These are phyloP conservation scores for Letharia columbiana DNA, from an alignment of 495 filamentous ascomycete genomes.

Conservation along the genomic window DNA sequence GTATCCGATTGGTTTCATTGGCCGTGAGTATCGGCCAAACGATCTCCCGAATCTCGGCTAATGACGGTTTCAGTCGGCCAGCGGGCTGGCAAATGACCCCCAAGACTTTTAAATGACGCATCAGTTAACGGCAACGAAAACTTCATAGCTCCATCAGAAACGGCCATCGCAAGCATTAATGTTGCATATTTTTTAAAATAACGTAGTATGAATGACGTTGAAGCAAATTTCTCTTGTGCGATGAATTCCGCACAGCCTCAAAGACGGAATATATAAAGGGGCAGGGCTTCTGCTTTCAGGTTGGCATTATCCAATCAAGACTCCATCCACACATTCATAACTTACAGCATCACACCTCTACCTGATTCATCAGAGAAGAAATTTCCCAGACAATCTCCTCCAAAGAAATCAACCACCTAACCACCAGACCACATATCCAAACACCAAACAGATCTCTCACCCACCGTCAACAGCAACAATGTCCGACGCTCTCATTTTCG, in stretches of 20 bases:
- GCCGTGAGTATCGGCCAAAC: no score
- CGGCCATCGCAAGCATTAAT: no score
- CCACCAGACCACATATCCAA: not conserved
- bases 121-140: no score
- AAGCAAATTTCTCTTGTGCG: not conserved
- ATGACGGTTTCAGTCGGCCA: no score
- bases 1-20: no score
- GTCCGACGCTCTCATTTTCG: constrained; percentile 12
- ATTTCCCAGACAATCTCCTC: not conserved
- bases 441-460: not conserved
- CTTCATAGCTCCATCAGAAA: no score
- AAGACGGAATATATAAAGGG: not conserved
- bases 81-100: no score
- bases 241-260: not conserved
- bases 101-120: no score
- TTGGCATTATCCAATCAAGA: not conserved
- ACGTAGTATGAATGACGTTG: not conserved
- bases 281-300: not conserved
- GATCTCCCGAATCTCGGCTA: no score
- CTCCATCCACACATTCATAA: not conserved
- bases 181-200: no score
- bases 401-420: not conserved
- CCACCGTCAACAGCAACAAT: not conserved
- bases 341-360: not conserved
- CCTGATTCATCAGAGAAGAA: not conserved